Conservation (phyloP, 495 filamentous ascomycete genomes). For the Penicillium bialowiezense region DNA sequence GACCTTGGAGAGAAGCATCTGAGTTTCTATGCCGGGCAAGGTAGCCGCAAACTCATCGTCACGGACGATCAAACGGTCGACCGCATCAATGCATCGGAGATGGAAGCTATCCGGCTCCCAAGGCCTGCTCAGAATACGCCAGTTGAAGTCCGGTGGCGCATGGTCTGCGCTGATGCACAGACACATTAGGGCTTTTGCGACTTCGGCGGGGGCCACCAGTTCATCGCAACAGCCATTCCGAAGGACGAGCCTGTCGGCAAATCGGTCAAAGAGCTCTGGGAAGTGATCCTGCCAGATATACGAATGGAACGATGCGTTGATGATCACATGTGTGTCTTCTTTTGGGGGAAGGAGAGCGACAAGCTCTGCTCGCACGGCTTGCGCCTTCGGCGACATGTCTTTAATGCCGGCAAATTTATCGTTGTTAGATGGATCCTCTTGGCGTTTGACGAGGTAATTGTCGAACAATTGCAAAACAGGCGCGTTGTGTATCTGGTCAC, state of each 20-base stretch:
- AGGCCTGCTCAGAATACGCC: conserved; percentile 15
- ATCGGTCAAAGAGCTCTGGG: conserved; percentile 17
- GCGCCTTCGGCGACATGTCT: conserved; percentile 30
- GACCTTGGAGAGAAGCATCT: conserved; percentile 44
- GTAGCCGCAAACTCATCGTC: conserved; percentile 50
- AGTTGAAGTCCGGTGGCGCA: conserved; percentile 26
- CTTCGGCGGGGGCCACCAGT: conserved; percentile 25
- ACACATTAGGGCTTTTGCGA: conserved; percentile 38
- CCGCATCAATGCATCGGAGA: conserved; percentile 30
- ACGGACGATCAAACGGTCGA: conserved; percentile 40
- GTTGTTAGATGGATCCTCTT: conserved; percentile 20
- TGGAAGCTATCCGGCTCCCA: conserved; percentile 25
- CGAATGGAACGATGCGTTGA: conserved; percentile 28
- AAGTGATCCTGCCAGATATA: conserved; percentile 29
- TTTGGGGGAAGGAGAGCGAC: conserved; percentile 31
- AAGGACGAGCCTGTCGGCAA: conserved; percentile 2
- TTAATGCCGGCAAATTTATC: conserved; percentile 23
- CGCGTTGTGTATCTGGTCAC: conserved; percentile 33
- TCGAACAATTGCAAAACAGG: conserved; percentile 42
- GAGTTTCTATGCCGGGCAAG: conserved; percentile 50
- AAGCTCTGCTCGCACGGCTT: conserved; percentile 23
- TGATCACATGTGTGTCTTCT: conserved; percentile 26
- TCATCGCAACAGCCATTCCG: background rate
- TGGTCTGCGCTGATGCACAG: conserved; percentile 34
- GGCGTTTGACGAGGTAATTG: conserved; percentile 37